Conservation (phyloP, 2,329 filamentous ascomycete genomes). For the Fusarium phyllophilum region DNA sequence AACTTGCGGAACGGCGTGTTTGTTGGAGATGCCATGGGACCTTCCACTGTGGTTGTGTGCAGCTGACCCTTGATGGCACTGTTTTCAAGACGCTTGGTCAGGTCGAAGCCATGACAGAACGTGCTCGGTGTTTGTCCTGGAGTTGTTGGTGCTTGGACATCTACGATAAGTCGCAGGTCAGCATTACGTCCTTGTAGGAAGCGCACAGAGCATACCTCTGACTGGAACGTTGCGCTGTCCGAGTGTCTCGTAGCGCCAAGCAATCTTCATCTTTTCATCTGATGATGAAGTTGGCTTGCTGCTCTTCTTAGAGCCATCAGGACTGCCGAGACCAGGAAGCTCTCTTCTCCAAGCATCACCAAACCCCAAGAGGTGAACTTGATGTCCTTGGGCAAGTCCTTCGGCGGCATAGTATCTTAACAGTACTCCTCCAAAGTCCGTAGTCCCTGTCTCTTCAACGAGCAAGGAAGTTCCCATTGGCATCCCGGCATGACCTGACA, state of each 20-base stretch:
- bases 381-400: constrained; percentile 89
- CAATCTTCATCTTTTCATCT: constrained; percentile 95
- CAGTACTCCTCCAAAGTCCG: constrained; percentile 88
- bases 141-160: constrained; percentile 29
- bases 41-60: constrained; percentile 59
- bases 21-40: constrained; percentile 26
- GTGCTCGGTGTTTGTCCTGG: constrained; percentile 43
- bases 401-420: constrained; percentile 92
- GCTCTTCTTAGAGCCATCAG: constrained; percentile 51
- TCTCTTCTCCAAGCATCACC: constrained; percentile 84
- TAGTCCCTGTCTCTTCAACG: constrained; percentile 89
- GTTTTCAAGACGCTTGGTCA: constrained; percentile 70
- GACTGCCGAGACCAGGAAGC: constrained; percentile 75
- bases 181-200: background rate
- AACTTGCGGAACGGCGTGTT: constrained; percentile 67
- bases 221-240: constrained; percentile 72
- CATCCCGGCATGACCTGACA: constrained; percentile 88
- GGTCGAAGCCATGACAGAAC: constrained; percentile 80
- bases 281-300: constrained; percentile 53
- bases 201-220: constrained; percentile 65
- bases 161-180: constrained; percentile 17
- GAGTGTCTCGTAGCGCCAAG: constrained; percentile 93
- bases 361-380: constrained; percentile 85
- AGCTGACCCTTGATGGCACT: constrained; percentile 62
- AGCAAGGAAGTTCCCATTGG: constrained; percentile 83